These are phyloP conservation scores for Fusarium dimerum DNA, from an alignment of 2,329 filamentous ascomycete genomes.

Conservation along the genomic window DNA sequence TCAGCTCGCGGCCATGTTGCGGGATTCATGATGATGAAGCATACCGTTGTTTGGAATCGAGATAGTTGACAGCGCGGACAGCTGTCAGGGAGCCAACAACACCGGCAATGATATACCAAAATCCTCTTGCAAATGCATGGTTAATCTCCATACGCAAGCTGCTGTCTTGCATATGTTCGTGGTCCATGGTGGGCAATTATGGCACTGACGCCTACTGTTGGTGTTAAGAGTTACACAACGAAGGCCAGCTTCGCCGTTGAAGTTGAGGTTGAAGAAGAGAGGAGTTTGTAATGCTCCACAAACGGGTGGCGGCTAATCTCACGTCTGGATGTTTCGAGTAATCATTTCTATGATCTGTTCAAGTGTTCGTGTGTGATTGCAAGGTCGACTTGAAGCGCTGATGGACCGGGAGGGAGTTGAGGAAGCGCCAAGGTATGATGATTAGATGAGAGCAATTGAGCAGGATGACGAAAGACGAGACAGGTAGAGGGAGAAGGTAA, in stretches of 20 bases:
- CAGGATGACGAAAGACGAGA: slow-evolving; percentile 11
- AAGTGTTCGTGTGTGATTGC: not conserved
- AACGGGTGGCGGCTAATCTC: no score
- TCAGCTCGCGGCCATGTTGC: not conserved
- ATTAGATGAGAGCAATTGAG: slow-evolving; percentile 18
- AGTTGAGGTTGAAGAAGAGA: not conserved
- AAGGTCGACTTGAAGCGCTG: not conserved
- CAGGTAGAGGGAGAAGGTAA: not conserved
- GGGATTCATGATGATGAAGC: not conserved
- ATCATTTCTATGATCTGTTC: not conserved
- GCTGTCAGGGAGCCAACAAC: slow-evolving; percentile 45
- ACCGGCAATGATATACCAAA: slow-evolving; percentile 60
- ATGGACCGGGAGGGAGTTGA: not conserved
- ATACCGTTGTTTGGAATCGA: slow-evolving; percentile 46
- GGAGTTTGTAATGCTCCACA: no score
- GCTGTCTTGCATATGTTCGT: slow-evolving; percentile 28
- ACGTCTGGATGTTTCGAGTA: not conserved
- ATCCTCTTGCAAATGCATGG: slow-evolving; percentile 53
- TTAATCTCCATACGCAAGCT: slow-evolving; percentile 45
- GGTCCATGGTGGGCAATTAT: slow-evolving; percentile 31
- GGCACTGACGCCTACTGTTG: not conserved
- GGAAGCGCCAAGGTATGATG: not conserved
- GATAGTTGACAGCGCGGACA: slow-evolving; percentile 45
- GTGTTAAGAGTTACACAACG: not conserved
- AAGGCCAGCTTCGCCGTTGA: slow-evolving; percentile 10